phyloP scores from a whole-genome alignment of 2,329 filamentous ascomycete genomes.

The Neocucurbitaria cava region DNA sequence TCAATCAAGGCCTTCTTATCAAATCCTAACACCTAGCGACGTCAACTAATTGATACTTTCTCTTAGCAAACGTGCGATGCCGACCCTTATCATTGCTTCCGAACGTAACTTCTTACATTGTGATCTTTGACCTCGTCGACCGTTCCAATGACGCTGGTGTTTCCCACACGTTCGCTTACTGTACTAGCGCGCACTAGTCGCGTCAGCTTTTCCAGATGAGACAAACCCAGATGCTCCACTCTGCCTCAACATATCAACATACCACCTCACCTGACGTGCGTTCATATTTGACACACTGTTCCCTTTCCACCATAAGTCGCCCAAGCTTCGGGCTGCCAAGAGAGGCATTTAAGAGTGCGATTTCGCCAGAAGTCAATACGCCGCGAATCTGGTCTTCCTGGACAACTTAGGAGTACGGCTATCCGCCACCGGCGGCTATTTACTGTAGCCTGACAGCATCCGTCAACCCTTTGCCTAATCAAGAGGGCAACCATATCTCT shows the following conservation, averaged over 20 bases:
- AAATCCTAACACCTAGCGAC: neutral
- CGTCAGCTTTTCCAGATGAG: constrained; percentile 20
- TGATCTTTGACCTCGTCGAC: neutral
- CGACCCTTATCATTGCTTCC: too few relatives aligned
- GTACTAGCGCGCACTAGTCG: constrained; percentile 29
- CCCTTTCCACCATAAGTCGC: neutral
- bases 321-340: neutral
- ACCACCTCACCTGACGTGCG: constrained; percentile 6
- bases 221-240: constrained; percentile 19
- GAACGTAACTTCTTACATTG: too few relatives aligned
- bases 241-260: constrained; percentile 13
- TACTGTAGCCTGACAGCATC: constrained; percentile 9
- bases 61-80: too few relatives aligned
- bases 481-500: constrained; percentile 17
- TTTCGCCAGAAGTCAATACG: constrained; percentile 3
- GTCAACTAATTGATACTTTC: neutral
- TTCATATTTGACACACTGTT: neutral
- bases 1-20: neutral
- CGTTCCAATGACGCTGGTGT: constrained; percentile 2
- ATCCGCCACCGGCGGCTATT: constrained; percentile 22
- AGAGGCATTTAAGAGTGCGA: neutral
- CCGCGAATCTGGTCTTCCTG: constrained; percentile 15
- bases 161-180: constrained; percentile 23
- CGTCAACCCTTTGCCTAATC: constrained; percentile 9
- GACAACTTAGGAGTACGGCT: constrained; percentile 21